A percentile compares a stretch with the other conserved stretches of the same genome.
These are phyloP conservation scores for Fraxinus quadrangulata DNA, from an alignment of 257 asterid genomes.

Conservation along the genomic window DNA sequence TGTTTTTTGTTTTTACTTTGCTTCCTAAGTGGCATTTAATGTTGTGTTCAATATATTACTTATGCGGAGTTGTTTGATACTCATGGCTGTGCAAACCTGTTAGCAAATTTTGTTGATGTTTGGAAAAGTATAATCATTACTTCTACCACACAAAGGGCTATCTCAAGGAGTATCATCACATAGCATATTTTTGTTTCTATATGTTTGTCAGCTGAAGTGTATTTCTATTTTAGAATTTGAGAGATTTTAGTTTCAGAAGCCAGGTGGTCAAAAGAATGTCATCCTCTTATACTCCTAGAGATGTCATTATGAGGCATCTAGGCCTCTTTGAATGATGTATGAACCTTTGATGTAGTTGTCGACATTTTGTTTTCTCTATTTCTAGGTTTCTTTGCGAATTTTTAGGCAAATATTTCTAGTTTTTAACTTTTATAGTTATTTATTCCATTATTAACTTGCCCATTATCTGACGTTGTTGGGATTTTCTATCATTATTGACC, in stretches of 20 bases:
- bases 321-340: neutral
- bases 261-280: neutral
- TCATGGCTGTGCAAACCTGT: neutral
- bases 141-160: neutral
- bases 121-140: neutral
- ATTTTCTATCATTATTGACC: slow-evolving; percentile 18
- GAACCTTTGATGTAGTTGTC: neutral
- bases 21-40: neutral
- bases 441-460: neutral
- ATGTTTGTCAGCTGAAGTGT: neutral
- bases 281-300: neutral
- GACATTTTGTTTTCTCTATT: neutral
- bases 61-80: neutral
- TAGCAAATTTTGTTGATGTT: neutral
- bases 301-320: neutral
- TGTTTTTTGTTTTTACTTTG: neutral
- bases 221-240: neutral
- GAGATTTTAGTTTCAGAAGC: slow-evolving; percentile 7
- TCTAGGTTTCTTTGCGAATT: neutral
- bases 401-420: neutral
- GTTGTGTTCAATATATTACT: neutral
- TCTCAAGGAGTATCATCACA: neutral
- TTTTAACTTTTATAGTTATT: neutral
- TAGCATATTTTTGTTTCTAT: neutral
- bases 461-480: neutral